These are phyloP conservation scores for Saccharomyces jurei DNA, from an alignment of 805 yeast genomes.

Conservation along the genomic window DNA sequence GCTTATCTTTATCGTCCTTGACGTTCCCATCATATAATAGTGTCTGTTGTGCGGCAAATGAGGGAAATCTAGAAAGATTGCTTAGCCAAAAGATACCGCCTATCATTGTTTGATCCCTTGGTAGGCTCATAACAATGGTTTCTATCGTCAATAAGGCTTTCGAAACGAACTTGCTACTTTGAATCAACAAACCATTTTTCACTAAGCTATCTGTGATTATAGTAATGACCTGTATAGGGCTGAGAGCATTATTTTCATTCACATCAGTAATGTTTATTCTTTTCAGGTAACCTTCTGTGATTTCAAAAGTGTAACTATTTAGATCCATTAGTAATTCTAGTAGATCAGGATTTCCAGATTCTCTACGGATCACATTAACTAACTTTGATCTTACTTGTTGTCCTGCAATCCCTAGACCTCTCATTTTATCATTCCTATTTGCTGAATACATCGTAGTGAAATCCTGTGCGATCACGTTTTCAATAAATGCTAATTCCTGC, in stretches of 20 bases:
- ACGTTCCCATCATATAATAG: background rate
- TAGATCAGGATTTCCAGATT: constrained; percentile 4
- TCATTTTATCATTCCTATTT: background rate
- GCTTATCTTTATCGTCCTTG: background rate
- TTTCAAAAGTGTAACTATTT: constrained; percentile 39
- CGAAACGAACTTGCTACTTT: constrained; percentile 84
- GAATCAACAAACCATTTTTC: constrained; percentile 92
- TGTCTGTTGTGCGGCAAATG: background rate
- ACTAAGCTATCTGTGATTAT: constrained; percentile 94
- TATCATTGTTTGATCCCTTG: constrained; percentile 78
- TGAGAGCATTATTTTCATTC: constrained; percentile 84
- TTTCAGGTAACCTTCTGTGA: constrained; percentile 76
- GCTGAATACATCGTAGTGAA: background rate
- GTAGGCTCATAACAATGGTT: constrained; percentile 65
- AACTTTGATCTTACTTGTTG: background rate
- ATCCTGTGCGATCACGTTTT: background rate
- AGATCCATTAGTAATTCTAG: background rate
- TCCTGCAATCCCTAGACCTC: background rate
- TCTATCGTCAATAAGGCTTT: constrained; percentile 83
- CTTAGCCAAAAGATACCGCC: constrained; percentile 98
- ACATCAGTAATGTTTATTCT: constrained; percentile 81
- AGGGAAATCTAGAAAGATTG: constrained; percentile 75
- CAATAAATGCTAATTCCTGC: background rate
- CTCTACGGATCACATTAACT: background rate
- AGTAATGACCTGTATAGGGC: constrained; percentile 92